Evolutionary conservation across 1,284 basidiomycete genomes (phyloP), one percentile per base, ranked within the genome.

Genomic region (Neotropicomus parvogracilis): DNA sequence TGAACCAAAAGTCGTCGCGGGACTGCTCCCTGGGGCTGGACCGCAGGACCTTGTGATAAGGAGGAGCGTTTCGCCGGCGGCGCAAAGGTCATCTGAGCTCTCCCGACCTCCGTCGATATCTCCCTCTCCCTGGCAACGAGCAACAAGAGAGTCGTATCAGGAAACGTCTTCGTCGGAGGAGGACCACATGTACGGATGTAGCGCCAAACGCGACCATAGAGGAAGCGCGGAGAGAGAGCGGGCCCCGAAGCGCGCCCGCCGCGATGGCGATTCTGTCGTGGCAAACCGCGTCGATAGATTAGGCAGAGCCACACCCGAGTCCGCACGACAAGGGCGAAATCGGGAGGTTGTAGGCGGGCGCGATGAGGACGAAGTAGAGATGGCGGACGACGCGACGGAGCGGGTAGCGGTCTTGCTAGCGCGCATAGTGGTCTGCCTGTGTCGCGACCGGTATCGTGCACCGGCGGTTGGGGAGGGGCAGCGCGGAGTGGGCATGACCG

Each of bases 161-260:
- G 62, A 56, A 41, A 24, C 11, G 26, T 40, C 49, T 34, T 37
- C 39, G 33, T 47, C 39, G 40, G 46, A 45, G 49, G 42, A 40
- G 29, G 39, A 44, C 29, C 44, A 34, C 13, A 40, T 28, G 12
- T 35, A 32, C 36, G 48, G 46, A 46, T 45, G 42, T 47, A 16
- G 28, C 9, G n/a, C 27, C 4, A 45, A 41, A 24, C 62, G 52
- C 32, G 48, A 52, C 26, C 52, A 49, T n/a, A 54, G 54, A 44
- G 46, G 33, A 24, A 55, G 53, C 32, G 44, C 46, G 66, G 62
- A 55, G 31, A 31, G 49, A 59, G 66, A 54, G 44, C 59, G 63
- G 54, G 53, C 52, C 6, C 38, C 21, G 54, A 68, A 64, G 62
- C 65, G 65, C 39, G 19, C 39, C 36, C 58, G 63, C 33, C 44